A percentile compares a stretch with the other conserved stretches of the same genome.
These are phyloP conservation scores for Eleusine coracana DNA, from an alignment of 176 grass and related monocot species.

Conservation along the genomic window DNA sequence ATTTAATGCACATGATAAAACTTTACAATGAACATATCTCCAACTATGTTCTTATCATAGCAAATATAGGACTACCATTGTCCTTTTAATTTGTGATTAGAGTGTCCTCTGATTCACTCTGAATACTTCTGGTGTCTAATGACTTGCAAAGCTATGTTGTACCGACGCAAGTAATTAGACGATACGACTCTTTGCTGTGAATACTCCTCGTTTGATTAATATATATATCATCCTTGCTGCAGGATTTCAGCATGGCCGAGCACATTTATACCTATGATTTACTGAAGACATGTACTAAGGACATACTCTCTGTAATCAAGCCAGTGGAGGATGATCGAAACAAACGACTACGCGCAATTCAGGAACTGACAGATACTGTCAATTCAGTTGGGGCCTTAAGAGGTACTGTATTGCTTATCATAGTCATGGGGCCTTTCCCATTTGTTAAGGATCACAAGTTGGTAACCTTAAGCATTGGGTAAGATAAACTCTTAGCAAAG, in stretches of 20 bases:
- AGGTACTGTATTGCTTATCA: constrained; percentile 53
- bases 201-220: not conserved
- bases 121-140: not conserved
- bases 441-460: not conserved
- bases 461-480: not conserved
- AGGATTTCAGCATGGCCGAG: constrained; percentile 35
- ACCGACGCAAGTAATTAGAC: too few relatives aligned
- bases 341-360: constrained; percentile 48
- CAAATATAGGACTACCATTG: not conserved
- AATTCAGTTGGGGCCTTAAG: constrained; percentile 40
- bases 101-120: not conserved
- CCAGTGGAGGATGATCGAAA: constrained; percentile 52
- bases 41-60: not conserved
- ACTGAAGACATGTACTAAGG: constrained; percentile 45
- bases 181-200: not conserved
- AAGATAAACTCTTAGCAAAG: not conserved
- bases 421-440: not conserved
- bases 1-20: too few relatives aligned
- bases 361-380: constrained; percentile 53
- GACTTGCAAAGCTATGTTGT: not conserved
- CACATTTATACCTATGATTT: constrained; percentile 7
- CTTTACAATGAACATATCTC: not conserved
- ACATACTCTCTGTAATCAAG: constrained; percentile 70
- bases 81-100: not conserved
- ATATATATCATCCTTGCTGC: not conserved